These are phyloP conservation scores for Schizophyllum commune DNA, from an alignment of 1,284 basidiomycete genomes.

Conservation along the genomic window DNA sequence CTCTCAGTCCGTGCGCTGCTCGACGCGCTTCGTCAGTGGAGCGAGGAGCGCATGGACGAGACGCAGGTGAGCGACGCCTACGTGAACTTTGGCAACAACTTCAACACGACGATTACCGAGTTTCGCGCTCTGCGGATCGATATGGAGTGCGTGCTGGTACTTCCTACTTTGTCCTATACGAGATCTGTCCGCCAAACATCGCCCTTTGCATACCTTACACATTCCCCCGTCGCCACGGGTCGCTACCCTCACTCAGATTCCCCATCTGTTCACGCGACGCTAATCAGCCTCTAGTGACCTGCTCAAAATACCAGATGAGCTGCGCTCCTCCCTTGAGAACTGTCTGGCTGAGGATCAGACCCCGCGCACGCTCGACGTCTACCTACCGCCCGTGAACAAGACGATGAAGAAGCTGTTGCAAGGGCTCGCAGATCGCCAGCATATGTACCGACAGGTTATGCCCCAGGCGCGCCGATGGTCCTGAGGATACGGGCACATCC, in stretches of 20 bases:
- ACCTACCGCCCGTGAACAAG: conserved; percentile 84
- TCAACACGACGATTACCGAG: conserved; percentile 88
- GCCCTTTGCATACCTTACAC: background rate
- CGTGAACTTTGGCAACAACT: conserved; percentile 94
- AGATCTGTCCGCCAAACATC: too few relatives aligned
- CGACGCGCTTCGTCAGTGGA: conserved; percentile 89
- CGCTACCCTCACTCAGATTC: background rate
- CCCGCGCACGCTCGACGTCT: conserved; percentile 78
- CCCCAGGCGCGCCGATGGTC: conserved; percentile 50
- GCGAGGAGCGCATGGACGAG: conserved; percentile 69
- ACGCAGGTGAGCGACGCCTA: conserved; percentile 92
- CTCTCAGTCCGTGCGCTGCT: conserved; percentile 94
- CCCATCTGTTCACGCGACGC: conserved; percentile 11
- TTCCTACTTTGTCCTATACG: too few relatives aligned
- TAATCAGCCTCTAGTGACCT: conserved; percentile 61
- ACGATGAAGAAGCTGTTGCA: conserved; percentile 92
- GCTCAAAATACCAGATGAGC: conserved; percentile 80
- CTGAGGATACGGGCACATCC: too few relatives aligned
- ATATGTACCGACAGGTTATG: conserved; percentile 62
- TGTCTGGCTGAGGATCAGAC: conserved; percentile 89
- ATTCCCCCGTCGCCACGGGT: background rate
- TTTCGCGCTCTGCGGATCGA: conserved; percentile 84
- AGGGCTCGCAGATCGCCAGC: conserved; percentile 89
- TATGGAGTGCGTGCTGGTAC: conserved; percentile 86
- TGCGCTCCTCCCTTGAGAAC: conserved; percentile 83